A percentile compares a stretch with the other conserved stretches of the same genome.
phyloP scores from a whole-genome alignment of 768 basidiomycete species.

The Stropharia rugosoannulata region DNA sequence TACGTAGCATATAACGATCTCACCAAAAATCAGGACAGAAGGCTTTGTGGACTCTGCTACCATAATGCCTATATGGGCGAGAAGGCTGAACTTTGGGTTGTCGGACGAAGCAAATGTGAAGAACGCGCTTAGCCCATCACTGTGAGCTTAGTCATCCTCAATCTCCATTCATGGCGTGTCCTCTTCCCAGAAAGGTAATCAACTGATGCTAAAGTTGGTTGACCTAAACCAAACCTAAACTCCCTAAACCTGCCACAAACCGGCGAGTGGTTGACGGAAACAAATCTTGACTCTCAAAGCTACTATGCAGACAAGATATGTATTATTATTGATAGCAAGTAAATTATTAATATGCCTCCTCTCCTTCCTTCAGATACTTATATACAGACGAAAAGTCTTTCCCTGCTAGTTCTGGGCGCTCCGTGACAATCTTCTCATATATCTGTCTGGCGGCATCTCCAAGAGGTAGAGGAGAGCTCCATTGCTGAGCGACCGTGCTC shows the following conservation, averaged over 20 bases:
- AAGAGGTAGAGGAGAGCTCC: slow-evolving; percentile 57
- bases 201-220: too few relatives aligned
- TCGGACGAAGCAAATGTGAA: background rate
- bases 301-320: background rate
- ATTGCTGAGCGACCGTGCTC: slow-evolving; percentile 52
- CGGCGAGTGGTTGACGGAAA: too few relatives aligned
- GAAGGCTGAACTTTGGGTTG: background rate
- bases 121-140: slow-evolving; percentile 10
- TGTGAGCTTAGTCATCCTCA: slow-evolving; percentile 13
- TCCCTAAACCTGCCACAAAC: too few relatives aligned
- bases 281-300: too few relatives aligned
- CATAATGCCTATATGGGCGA: slow-evolving; percentile 24
- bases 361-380: slow-evolving; percentile 45
- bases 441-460: slow-evolving; percentile 62
- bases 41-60: slow-evolving; percentile 42
- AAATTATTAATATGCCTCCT: slow-evolving; percentile 8
- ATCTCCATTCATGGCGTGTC: slow-evolving; percentile 12
- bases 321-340: background rate
- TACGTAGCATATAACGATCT: slow-evolving; percentile 17
- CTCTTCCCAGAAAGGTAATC: slow-evolving; percentile 9
- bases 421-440: slow-evolving; percentile 55
- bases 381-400: slow-evolving; percentile 88
- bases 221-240: too few relatives aligned
- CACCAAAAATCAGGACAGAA: slow-evolving; percentile 77
- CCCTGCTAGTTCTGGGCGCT: slow-evolving; percentile 56